A percentile compares a stretch with the other conserved stretches of the same genome.
Conservation (phyloP, 2,329 filamentous ascomycete genomes). For the Mariannaea sp. region DNA sequence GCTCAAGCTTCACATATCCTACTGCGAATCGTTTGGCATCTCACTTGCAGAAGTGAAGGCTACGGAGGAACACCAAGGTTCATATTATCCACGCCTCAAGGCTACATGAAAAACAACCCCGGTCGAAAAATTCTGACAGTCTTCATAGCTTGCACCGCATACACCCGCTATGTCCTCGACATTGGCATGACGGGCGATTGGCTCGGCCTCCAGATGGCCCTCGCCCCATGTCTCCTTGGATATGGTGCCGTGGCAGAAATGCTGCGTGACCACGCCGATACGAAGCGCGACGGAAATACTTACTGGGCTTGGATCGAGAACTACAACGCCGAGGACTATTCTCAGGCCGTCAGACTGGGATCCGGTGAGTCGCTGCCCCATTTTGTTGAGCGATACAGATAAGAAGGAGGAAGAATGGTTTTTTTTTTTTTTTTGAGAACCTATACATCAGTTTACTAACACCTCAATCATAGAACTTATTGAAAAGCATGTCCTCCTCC, state of each 20-base stretch:
- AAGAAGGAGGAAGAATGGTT: too few species aligned
- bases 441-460: too few species aligned
- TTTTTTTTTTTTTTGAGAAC: too few species aligned
- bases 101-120: slow-evolving; percentile 5
- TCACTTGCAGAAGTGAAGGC: slow-evolving; percentile 72
- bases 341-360: slow-evolving; percentile 70
- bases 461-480: slow-evolving; percentile 62
- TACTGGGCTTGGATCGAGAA: slow-evolving; percentile 95
- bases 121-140: not conserved
- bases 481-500: slow-evolving; percentile 73
- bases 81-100: slow-evolving; percentile 12
- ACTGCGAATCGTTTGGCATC: slow-evolving; percentile 82
- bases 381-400: not conserved
- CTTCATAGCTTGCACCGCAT: slow-evolving; percentile 71
- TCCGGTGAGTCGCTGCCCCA: slow-evolving; percentile 60
- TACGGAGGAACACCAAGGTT: slow-evolving; percentile 76
- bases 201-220: slow-evolving; percentile 81
- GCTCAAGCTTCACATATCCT: slow-evolving; percentile 79
- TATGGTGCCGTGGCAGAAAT: slow-evolving; percentile 80
- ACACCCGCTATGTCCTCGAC: slow-evolving; percentile 86
- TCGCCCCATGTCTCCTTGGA: slow-evolving; percentile 88
- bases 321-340: slow-evolving; percentile 82
- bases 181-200: slow-evolving; percentile 86
- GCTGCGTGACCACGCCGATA: slow-evolving; percentile 66
- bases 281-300: slow-evolving; percentile 65